These are phyloP conservation scores for Aschersonia sp. DNA, from an alignment of 2,329 filamentous ascomycete species.

Conservation along the genomic window DNA sequence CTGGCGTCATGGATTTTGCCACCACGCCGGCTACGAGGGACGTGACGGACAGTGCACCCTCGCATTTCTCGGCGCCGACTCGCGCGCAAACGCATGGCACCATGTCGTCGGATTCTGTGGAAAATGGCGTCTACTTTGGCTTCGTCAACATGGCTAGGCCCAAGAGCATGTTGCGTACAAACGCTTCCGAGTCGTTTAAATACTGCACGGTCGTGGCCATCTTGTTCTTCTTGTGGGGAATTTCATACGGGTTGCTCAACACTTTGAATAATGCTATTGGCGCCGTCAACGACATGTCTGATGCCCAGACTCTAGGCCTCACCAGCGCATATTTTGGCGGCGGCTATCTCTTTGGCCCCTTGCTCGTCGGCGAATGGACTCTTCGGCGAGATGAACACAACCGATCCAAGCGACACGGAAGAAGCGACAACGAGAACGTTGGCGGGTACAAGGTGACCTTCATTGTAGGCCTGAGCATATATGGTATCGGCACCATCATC, in stretches of 20 bases:
- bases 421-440: constrained; percentile 26
- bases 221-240: constrained; percentile 79
- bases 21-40: constrained; percentile 24
- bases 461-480: constrained; percentile 61
- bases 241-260: constrained; percentile 78
- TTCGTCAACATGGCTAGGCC: constrained; percentile 58
- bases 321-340: constrained; percentile 58
- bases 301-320: constrained; percentile 49
- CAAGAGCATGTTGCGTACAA: constrained; percentile 56
- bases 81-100: constrained; percentile 16
- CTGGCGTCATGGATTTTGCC: constrained; percentile 30
- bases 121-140: constrained; percentile 51
- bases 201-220: constrained; percentile 64
- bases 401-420: constrained; percentile 24
- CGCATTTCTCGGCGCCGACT: constrained; percentile 1
- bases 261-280: constrained; percentile 63
- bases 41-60: constrained; percentile 4
- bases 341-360: constrained; percentile 54
- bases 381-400: constrained; percentile 52
- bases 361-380: constrained; percentile 56
- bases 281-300: constrained; percentile 42
- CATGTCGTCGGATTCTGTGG: constrained; percentile 19
- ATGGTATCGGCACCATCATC: constrained; percentile 65
- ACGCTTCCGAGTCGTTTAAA: constrained; percentile 49
- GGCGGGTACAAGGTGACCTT: constrained; percentile 69